Percentiles rank a stretch among this genome's conserved stretches.
Conservation (phyloP, 2,329 filamentous ascomycete genomes). For the Ceratocystis destructans region DNA sequence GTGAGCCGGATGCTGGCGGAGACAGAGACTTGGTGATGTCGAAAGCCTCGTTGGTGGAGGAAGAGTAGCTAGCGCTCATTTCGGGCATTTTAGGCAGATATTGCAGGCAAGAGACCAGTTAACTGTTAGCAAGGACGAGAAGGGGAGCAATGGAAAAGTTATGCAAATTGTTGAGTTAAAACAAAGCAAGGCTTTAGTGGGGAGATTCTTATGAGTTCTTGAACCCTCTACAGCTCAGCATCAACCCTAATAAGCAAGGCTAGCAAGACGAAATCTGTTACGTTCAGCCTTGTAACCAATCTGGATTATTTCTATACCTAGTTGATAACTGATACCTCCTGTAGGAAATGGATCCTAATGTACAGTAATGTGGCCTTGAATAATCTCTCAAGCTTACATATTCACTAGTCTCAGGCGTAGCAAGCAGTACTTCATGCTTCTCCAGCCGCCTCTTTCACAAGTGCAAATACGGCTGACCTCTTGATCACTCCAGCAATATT, state of each 20-base stretch:
- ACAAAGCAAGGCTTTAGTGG: not conserved
- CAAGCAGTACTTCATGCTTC: not conserved
- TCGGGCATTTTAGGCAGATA: not conserved
- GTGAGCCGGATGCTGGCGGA: constrained; percentile 27
- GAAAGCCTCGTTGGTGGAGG: constrained; percentile 37
- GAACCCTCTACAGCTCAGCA: too few relatives aligned
- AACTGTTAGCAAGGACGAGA: constrained; percentile 25
- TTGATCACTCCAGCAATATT: not conserved
- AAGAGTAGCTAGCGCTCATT: constrained; percentile 33
- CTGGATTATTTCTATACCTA: not conserved
- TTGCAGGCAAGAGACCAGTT: constrained; percentile 14
- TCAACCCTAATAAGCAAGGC: not conserved
- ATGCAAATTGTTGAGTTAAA: not conserved
- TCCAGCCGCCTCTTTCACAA: not conserved
- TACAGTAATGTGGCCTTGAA: not conserved
- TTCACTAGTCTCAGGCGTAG: not conserved
- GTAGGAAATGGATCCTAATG: not conserved
- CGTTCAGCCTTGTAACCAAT: not conserved
- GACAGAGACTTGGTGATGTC: constrained; percentile 27
- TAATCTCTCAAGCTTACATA: not conserved
- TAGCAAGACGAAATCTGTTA: not conserved
- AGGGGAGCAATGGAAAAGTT: not conserved
- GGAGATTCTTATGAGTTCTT: not conserved
- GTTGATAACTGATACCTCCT: not conserved
- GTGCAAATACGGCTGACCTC: not conserved